Conservation (phyloP, 176 grass and related monocot species). For the Pharus latifolius region DNA sequence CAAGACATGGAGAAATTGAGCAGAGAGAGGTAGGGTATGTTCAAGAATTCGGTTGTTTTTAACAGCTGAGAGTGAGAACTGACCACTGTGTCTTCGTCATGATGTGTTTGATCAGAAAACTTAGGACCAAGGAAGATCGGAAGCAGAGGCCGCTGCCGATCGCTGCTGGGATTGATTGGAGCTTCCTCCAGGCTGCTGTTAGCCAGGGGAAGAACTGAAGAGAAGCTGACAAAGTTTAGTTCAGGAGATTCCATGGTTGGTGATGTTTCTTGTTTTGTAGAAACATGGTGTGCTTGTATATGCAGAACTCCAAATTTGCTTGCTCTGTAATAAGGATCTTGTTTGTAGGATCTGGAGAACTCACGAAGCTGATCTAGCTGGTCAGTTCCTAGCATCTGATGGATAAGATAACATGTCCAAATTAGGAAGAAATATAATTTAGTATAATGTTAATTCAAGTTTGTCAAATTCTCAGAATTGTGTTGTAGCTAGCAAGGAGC, state of each 20-base stretch:
- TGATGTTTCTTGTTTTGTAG: not conserved
- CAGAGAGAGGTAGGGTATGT: conserved; percentile 30
- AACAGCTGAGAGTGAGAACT: not conserved
- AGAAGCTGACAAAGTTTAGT: not conserved
- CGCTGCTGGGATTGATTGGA: not conserved
- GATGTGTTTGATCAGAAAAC: not conserved
- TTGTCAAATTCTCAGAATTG: not conserved
- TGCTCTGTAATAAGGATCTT: conserved; percentile 1
- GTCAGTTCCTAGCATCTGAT: not conserved
- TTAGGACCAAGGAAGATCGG: not conserved
- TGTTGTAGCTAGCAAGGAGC: not conserved
- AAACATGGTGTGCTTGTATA: not conserved
- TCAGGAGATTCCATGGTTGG: not conserved
- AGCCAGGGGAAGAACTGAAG: conserved; percentile 30
- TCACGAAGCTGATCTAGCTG: conserved; percentile 12
- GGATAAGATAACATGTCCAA: not conserved
- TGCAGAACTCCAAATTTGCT: not conserved
- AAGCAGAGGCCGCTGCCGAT: not conserved
- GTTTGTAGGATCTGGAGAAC: conserved; percentile 2
- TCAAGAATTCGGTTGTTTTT: not conserved
- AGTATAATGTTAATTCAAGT: not conserved
- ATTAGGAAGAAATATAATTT: not conserved
- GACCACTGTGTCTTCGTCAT: not conserved
- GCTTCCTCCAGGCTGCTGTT: not conserved
- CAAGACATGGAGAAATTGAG: conserved; percentile 27